These are phyloP conservation scores for Collybiopsis confluens DNA, from an alignment of 768 basidiomycete genomes.

Conservation along the genomic window DNA sequence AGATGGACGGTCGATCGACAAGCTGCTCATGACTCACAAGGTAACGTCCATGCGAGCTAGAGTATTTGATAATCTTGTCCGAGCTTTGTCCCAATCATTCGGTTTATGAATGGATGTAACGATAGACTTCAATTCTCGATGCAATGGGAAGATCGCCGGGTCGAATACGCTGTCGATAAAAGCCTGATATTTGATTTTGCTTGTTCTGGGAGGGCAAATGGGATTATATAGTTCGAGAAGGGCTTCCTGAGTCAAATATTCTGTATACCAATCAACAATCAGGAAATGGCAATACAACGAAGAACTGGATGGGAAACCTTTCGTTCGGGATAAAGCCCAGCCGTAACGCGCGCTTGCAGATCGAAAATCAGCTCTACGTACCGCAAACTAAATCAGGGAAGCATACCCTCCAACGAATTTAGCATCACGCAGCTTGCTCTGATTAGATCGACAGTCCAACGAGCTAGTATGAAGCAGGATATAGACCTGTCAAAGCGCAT, in stretches of 20 bases:
- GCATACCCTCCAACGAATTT: conserved; percentile 47
- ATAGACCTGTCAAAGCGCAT: conserved; percentile 40
- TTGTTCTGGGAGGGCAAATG: conserved; percentile 40
- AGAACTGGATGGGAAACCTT: conserved; percentile 28
- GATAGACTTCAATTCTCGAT: conserved; percentile 31
- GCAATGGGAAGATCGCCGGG: conserved; percentile 30
- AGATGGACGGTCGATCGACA: not conserved
- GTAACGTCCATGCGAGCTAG: conserved; percentile 41
- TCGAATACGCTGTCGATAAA: conserved; percentile 54
- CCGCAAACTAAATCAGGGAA: no score
- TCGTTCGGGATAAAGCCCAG: conserved; percentile 39
- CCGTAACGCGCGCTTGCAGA: conserved; percentile 41
- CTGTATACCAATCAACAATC: no score
- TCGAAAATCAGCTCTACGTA: no score
- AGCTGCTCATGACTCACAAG: conserved; percentile 36
- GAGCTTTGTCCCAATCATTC: conserved; percentile 51
- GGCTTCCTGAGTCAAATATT: conserved; percentile 53
- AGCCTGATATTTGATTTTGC: conserved; percentile 31
- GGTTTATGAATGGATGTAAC: conserved; percentile 35
- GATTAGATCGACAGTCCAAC: conserved; percentile 35
- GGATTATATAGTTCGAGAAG: conserved; percentile 54
- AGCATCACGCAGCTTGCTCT: conserved; percentile 39
- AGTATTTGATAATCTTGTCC: conserved; percentile 40
- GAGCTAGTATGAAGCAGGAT: conserved; percentile 47
- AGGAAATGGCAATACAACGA: no score